Percentiles rank a stretch among this genome's conserved stretches.
Evolutionary conservation across 495 filamentous ascomycete genomes (phyloP).

Genomic region (Xylaria intraflava): DNA sequence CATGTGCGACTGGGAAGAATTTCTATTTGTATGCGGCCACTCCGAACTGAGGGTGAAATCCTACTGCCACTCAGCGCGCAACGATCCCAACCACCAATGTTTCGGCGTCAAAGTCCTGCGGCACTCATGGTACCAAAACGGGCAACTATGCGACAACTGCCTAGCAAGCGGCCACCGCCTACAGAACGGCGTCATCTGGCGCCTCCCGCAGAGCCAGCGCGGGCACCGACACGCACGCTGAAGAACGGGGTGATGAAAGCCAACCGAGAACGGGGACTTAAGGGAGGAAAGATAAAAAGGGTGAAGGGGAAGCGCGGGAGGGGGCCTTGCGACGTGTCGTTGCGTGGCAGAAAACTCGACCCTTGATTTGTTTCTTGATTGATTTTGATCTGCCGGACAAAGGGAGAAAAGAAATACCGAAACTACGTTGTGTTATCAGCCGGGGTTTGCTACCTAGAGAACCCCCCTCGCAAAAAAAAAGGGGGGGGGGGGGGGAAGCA

Average conservation of each 20-base stretch:
- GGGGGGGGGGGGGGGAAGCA: too few relatives aligned
- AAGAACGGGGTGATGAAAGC: too few relatives aligned
- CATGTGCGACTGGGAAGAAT: conserved; percentile 65
- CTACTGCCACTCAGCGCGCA: conserved; percentile 64
- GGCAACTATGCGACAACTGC: conserved; percentile 42
- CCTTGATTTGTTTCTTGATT: background rate
- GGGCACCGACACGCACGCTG: background rate
- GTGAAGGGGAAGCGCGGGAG: background rate
- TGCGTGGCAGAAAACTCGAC: background rate
- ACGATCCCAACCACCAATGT: conserved; percentile 58
- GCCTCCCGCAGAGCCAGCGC: background rate
- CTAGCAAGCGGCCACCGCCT: conserved; percentile 6
- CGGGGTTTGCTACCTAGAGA: background rate
- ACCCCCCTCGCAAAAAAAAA: background rate
- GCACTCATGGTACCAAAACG: conserved; percentile 43
- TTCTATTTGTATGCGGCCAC: conserved; percentile 56
- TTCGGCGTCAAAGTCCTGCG: conserved; percentile 54
- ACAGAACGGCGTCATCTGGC: conserved; percentile 3
- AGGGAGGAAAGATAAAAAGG: background rate
- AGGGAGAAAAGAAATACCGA: background rate
- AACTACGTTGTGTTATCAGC: background rate
- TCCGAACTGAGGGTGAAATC: conserved; percentile 47
- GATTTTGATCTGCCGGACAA: background rate
- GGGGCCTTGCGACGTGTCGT: background rate
- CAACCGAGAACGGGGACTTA: too few relatives aligned